Evolutionary conservation across 176 grass and related monocot genomes (phyloP).

Genomic region (Lolium multiflorum): DNA sequence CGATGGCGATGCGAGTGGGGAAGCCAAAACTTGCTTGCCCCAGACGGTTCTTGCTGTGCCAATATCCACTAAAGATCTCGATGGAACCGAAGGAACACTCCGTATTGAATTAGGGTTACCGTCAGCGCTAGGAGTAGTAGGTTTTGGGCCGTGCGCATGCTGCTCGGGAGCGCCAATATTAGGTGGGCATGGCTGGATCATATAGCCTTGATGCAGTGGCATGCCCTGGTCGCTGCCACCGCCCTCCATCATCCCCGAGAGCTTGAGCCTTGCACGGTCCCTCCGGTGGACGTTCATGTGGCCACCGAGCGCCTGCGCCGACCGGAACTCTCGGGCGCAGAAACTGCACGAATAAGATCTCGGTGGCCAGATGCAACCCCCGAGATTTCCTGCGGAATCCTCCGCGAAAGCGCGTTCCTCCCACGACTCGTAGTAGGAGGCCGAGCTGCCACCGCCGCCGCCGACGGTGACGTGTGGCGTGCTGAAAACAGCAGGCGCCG

Average conservation of each 20-base stretch:
- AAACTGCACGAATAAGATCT: slow-evolving; percentile 75
- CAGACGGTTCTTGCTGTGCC: slow-evolving; percentile 37
- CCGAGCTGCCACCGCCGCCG: not conserved
- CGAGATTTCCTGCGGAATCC: slow-evolving; percentile 51
- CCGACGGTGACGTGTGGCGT: not conserved
- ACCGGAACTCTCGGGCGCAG: slow-evolving; percentile 65
- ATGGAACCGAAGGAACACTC: slow-evolving; percentile 37
- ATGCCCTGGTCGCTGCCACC: slow-evolving; percentile 9
- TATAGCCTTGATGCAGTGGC: slow-evolving; percentile 15
- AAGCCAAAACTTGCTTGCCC: slow-evolving; percentile 42
- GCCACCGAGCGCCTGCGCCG: slow-evolving; percentile 69
- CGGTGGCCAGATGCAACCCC: slow-evolving; percentile 67
- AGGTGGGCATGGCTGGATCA: slow-evolving; percentile 21
- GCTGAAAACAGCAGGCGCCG: slow-evolving; percentile 33
- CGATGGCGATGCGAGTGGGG: slow-evolving; percentile 36
- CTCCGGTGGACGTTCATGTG: slow-evolving; percentile 82
- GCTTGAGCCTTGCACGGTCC: slow-evolving; percentile 61
- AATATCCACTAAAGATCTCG: slow-evolving; percentile 36
- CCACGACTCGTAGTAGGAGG: slow-evolving; percentile 55
- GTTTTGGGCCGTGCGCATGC: slow-evolving; percentile 47
- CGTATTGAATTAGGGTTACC: slow-evolving; percentile 61
- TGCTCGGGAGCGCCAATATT: slow-evolving; percentile 47
- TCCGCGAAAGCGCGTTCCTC: slow-evolving; percentile 67
- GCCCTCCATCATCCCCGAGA: not conserved
- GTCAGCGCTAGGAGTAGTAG: slow-evolving; percentile 34